phyloP scores from a whole-genome alignment of 495 filamentous ascomycete species.

The Tricharina praecox region DNA sequence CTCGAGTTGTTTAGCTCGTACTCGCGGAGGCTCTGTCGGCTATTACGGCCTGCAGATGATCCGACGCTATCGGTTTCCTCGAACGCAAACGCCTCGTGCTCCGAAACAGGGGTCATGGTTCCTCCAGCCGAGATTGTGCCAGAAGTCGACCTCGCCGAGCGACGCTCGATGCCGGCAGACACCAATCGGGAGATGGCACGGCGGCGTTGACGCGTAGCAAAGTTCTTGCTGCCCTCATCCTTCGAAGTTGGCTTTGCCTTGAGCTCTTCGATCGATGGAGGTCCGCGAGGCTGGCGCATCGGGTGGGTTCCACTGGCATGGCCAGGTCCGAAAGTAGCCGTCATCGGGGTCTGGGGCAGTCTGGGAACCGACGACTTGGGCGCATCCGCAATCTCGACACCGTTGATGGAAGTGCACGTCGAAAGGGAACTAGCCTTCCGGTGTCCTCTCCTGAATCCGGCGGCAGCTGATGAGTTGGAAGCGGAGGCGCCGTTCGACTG shows the following conservation, averaged over 20 bases:
- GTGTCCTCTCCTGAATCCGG: constrained; percentile 75
- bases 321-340: constrained; percentile 81
- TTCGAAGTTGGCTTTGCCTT: constrained; percentile 78
- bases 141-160: constrained; percentile 43
- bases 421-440: constrained; percentile 76
- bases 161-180: constrained; percentile 74
- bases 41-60: constrained; percentile 60
- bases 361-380: constrained; percentile 53
- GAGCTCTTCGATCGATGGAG: constrained; percentile 82
- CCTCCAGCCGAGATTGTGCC: constrained; percentile 44
- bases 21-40: constrained; percentile 58
- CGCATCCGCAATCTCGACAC: constrained; percentile 38
- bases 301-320: constrained; percentile 90
- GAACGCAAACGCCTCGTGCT: constrained; percentile 60
- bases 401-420: constrained; percentile 40
- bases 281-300: constrained; percentile 79
- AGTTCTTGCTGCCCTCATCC: constrained; percentile 97
- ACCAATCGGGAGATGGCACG: constrained; percentile 82
- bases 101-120: constrained; percentile 77
- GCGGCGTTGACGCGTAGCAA: constrained; percentile 80
- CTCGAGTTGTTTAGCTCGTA: constrained; percentile 46
- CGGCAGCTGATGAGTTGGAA: constrained; percentile 12
- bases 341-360: constrained; percentile 66
- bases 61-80: constrained; percentile 72
- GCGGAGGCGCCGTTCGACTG: constrained; percentile 10